Evolutionary conservation across 2,329 filamentous ascomycete genomes (phyloP).

Genomic region (Colletotrichum agaves): DNA sequence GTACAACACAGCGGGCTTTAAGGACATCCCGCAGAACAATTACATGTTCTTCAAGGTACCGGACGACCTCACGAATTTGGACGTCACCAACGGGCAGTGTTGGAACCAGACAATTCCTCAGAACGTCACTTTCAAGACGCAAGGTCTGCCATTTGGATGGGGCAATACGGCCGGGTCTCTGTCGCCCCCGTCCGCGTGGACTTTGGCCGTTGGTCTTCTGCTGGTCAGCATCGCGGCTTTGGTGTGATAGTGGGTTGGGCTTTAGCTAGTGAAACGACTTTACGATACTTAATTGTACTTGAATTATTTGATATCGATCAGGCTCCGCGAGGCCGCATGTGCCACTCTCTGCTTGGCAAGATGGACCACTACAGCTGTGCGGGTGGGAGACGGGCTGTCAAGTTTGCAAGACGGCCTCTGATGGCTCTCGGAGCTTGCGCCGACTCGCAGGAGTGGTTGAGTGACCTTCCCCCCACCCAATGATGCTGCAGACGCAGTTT

Average conservation of each 20-base stretch:
- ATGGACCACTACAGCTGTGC: not conserved
- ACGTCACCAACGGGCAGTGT: conserved; percentile 76
- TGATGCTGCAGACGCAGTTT: too few relatives aligned
- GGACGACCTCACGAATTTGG: conserved; percentile 73
- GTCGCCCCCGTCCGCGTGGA: conserved; percentile 39
- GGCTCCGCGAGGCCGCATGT: too few relatives aligned
- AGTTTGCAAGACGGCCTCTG: not conserved
- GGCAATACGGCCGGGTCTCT: conserved; percentile 47
- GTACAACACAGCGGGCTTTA: conserved; percentile 79
- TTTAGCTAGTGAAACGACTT: conserved; percentile 6
- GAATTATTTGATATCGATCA: not conserved
- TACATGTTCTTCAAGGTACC: conserved; percentile 86
- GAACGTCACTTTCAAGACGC: conserved; percentile 76
- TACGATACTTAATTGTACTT: not conserved
- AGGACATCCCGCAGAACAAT: conserved; percentile 70
- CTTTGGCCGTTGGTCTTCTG: conserved; percentile 38
- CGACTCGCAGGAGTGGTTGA: not conserved
- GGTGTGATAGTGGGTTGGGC: conserved; percentile 34
- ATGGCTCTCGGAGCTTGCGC: not conserved
- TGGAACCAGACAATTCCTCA: conserved; percentile 72
- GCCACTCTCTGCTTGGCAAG: too few relatives aligned
- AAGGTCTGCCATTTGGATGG: conserved; percentile 65
- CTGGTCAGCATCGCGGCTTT: conserved; percentile 40
- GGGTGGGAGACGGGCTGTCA: too few relatives aligned
- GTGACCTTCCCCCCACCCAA: too few relatives aligned